These are phyloP conservation scores for Morella rubra DNA, from an alignment of 306 rosid genomes.

Conservation along the genomic window DNA sequence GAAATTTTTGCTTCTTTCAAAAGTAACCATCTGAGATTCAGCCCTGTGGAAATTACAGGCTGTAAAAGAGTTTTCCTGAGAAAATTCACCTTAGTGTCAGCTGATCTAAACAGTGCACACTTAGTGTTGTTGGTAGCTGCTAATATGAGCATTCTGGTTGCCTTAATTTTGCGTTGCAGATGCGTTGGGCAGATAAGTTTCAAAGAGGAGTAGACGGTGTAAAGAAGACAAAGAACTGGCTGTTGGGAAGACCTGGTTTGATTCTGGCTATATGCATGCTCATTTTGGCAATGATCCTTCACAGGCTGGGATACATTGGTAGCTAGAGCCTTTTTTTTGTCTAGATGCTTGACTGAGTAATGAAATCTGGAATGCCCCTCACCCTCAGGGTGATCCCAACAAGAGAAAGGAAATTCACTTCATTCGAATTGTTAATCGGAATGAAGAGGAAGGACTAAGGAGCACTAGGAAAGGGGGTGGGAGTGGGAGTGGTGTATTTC, in stretches of 20 bases:
- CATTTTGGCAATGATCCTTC: constrained; percentile 77
- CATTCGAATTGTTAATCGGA: neutral
- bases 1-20: neutral
- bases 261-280: constrained; percentile 81
- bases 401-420: neutral
- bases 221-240: constrained; percentile 80
- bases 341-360: constrained; percentile 2
- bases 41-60: neutral
- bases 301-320: constrained; percentile 83
- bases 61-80: neutral
- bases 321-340: constrained; percentile 40
- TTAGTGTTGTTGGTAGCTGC: neutral
- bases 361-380: too few relatives aligned
- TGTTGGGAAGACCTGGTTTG: constrained; percentile 81
- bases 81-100: neutral
- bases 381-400: constrained; percentile 16
- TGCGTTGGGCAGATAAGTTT: constrained; percentile 90
- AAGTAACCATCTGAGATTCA: neutral
- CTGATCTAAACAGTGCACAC: neutral
- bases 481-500: neutral
- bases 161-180: constrained; percentile 46
- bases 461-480: neutral
- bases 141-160: neutral
- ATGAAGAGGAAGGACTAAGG: neutral
- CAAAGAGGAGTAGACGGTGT: constrained; percentile 81